Percentiles rank a stretch among this genome's conserved stretches.
phyloP scores from a whole-genome alignment of 805 yeast species.

The Sugiyamaella smithiae region DNA sequence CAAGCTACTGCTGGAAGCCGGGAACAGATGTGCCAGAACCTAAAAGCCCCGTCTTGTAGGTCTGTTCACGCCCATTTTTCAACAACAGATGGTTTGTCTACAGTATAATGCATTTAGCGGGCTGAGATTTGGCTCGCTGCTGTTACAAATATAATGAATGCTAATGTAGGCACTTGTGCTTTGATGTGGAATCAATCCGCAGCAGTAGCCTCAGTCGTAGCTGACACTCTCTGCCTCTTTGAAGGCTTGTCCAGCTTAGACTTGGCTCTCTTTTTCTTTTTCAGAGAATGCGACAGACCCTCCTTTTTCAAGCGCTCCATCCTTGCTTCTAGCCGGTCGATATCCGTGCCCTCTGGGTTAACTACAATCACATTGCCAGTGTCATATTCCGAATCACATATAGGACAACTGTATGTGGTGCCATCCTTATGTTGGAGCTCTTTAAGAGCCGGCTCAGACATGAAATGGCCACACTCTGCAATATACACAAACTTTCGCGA shows the following conservation, averaged over 20 bases:
- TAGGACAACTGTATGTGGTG: not conserved
- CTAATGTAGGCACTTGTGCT: no score
- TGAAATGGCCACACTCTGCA: conserved; percentile 32
- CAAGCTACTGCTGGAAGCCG: no score
- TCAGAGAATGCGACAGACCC: conserved; percentile 24
- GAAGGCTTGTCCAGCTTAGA: conserved; percentile 6
- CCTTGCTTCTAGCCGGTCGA: conserved; percentile 18
- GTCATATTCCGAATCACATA: conserved; percentile 16
- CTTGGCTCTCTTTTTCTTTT: conserved; percentile 13
- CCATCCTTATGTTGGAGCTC: not conserved
- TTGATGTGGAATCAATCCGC: no score
- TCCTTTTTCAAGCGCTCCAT: conserved; percentile 14
- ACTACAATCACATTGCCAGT: conserved; percentile 22
- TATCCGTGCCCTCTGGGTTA: conserved; percentile 23
- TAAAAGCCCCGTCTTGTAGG: no score
- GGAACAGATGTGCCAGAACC: no score
- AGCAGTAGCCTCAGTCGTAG: no score
- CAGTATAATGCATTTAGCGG: no score
- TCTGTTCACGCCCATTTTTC: no score
- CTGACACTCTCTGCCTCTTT: not conserved
- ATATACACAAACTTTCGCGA: conserved; percentile 43
- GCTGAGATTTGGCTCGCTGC: no score
- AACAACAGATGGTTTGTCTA: no score
- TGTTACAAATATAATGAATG: no score
- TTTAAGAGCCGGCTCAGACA: conserved; percentile 24